phyloP scores from a whole-genome alignment of 805 yeast genomes.

The Lachancea sp. region DNA sequence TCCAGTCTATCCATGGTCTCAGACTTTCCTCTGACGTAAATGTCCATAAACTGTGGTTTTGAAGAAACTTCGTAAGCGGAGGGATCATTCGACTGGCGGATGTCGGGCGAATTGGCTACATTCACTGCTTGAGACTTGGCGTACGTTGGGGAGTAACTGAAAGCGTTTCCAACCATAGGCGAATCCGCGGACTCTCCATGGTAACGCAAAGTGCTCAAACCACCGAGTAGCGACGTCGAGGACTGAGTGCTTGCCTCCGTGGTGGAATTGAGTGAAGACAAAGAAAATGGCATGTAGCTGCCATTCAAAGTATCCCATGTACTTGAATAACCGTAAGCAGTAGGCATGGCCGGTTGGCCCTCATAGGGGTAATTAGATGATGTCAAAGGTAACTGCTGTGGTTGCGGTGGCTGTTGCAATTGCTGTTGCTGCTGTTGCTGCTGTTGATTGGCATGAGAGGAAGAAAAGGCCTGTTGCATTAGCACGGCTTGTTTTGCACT shows the following conservation, averaged over 20 bases:
- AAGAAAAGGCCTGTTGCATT: slow-evolving; percentile 15
- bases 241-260: background rate
- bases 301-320: slow-evolving; percentile 11
- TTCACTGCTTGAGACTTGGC: background rate
- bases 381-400: slow-evolving; percentile 9
- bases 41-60: slow-evolving; percentile 10
- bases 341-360: slow-evolving; percentile 16
- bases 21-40: slow-evolving; percentile 8
- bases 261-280: background rate
- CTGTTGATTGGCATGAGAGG: slow-evolving; percentile 28
- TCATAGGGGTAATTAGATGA: slow-evolving; percentile 12
- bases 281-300: slow-evolving; percentile 7
- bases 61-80: background rate
- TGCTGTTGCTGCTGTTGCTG: slow-evolving; percentile 21
- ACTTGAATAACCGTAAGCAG: slow-evolving; percentile 9
- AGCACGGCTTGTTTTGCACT: slow-evolving; percentile 32
- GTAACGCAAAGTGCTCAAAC: slow-evolving; percentile 6
- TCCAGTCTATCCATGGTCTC: slow-evolving; percentile 20
- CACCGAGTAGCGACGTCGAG: slow-evolving; percentile 5
- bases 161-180: background rate
- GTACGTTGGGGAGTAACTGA: slow-evolving; percentile 5
- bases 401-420: slow-evolving; percentile 4
- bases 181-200: background rate
- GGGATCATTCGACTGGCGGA: background rate
- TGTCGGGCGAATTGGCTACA: background rate